Conservation (phyloP, 2,329 filamentous ascomycete species). For the Xylaria sp. region DNA sequence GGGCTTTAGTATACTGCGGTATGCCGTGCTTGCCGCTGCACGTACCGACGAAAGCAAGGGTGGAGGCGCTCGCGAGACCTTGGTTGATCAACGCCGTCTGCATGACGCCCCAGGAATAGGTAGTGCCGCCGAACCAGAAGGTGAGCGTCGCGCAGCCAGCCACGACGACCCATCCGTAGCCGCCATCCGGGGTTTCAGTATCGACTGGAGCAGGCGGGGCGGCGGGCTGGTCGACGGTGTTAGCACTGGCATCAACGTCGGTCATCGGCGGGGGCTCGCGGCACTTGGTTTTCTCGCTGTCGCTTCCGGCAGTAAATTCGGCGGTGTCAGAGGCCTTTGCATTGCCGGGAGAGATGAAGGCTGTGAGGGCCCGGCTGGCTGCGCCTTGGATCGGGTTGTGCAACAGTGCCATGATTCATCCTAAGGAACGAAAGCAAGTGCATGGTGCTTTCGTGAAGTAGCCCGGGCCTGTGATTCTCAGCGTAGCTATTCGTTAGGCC, state of each 20-base stretch:
- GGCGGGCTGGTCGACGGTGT: background rate
- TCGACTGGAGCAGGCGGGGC: background rate
- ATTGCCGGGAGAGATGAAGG: background rate
- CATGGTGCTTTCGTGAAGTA: no score
- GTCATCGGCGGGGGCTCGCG: background rate
- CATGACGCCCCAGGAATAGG: conserved; percentile 65
- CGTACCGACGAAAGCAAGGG: conserved; percentile 62
- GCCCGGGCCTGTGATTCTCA: no score
- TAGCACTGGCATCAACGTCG: background rate
- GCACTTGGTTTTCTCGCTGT: background rate
- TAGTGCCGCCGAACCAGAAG: conserved; percentile 64
- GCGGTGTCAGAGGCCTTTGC: background rate
- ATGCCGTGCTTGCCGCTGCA: background rate
- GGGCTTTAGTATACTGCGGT: background rate
- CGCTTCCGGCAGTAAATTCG: background rate
- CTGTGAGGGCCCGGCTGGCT: background rate
- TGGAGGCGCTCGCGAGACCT: conserved; percentile 52
- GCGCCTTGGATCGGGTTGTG: background rate
- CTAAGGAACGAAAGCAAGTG: background rate
- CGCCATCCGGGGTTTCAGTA: background rate
- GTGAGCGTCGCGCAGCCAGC: no score
- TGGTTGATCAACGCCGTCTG: conserved; percentile 43
- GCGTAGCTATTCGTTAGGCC: no score
- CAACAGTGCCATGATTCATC: background rate
- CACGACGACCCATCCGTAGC: no score